Percentiles rank a stretch among this genome's conserved stretches.
Evolutionary conservation across 2,329 filamentous ascomycete genomes (phyloP).

Genomic region (Xylaria sp.): DNA sequence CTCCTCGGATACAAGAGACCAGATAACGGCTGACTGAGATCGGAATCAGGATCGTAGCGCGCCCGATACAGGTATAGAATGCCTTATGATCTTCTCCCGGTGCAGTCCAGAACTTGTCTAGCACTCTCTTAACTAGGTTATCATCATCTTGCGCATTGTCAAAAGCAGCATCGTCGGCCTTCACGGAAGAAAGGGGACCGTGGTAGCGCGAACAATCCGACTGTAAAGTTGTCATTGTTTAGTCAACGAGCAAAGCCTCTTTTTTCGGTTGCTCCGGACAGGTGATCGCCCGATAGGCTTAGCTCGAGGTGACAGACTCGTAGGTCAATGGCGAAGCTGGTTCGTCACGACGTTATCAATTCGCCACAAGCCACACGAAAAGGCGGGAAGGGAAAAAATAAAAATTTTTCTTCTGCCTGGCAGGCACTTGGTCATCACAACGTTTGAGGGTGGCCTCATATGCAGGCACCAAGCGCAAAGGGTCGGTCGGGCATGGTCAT

Average conservation of each 20-base stretch:
- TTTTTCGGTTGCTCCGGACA: slow-evolving; percentile 24
- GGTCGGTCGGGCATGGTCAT: slow-evolving; percentile 14
- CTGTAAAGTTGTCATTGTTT: slow-evolving; percentile 9
- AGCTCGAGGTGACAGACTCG: not conserved
- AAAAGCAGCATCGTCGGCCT: slow-evolving; percentile 4
- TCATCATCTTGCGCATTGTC: slow-evolving; percentile 7
- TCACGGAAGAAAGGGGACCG: not conserved
- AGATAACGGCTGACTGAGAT: slow-evolving; percentile 8
- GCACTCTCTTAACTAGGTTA: not conserved
- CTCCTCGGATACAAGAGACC: slow-evolving; percentile 15
- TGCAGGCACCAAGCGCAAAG: slow-evolving; percentile 32
- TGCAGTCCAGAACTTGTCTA: slow-evolving; percentile 9
- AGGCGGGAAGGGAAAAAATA: slow-evolving; percentile 10
- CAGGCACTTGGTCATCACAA: not conserved
- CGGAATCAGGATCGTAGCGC: slow-evolving; percentile 10
- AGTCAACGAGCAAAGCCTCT: not conserved
- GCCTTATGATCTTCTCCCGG: not conserved
- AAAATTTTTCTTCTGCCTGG: slow-evolving; percentile 1
- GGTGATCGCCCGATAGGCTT: not conserved
- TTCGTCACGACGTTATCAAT: slow-evolving; percentile 6
- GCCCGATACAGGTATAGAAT: slow-evolving; percentile 14
- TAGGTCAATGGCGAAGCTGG: slow-evolving; percentile 2
- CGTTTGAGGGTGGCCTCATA: slow-evolving; percentile 16
- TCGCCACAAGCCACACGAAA: slow-evolving; percentile 33
- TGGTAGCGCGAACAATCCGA: not conserved